Evolutionary conservation across 2,329 filamentous ascomycete genomes (phyloP), one percentile per base, ranked within the genome.

Genomic region (Fusarium floridanum): DNA sequence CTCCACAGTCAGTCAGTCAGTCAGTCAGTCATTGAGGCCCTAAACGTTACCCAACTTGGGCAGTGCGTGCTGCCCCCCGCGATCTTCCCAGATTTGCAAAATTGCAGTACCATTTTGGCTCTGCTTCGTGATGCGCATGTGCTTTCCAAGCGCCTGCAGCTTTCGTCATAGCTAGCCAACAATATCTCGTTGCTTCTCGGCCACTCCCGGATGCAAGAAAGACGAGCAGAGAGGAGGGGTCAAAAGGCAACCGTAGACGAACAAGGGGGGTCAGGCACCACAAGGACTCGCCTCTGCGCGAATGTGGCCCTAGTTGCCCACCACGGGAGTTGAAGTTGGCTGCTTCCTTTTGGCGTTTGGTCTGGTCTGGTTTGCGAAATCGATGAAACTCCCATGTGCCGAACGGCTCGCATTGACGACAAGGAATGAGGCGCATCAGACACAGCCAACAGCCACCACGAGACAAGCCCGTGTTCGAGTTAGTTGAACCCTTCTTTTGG

Each of bases 181-280:
- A 39, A 41, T 59, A 69, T 69, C 53, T 37, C 67, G 59, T 63
- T 72, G 60, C 68, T 62, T 37, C 68, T 73, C 72, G 70, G 72
- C 67, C 65, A 66, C 68, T 75, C 70, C 64, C 66, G 60, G 64
- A 75, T 75, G 76, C 74, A 78, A 70, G 73, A 64, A 74, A 77
- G 66, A 64, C 61, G 34, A 72, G 57, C 72, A 69, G 72, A 69
- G 24, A 69, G 27, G 63, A 73, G 62, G 53, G 72, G 71, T 66
- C 64, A 60, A 56, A 20, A 48, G 68, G 48, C 65, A 66, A 63
- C 61, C 53, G 43, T 59, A 66, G 45, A 64, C 55, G 70, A 75
- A 65, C 76, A 77, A 75, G 67, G 74, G 71, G 64, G 70, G 70
- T 29, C 66, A 67, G 56, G 55, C 37, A n/a, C 14, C 32, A 56